Evolutionary conservation across 2,329 filamentous ascomycete genomes (phyloP).

Genomic region (Pseudogymnoascus sp.): DNA sequence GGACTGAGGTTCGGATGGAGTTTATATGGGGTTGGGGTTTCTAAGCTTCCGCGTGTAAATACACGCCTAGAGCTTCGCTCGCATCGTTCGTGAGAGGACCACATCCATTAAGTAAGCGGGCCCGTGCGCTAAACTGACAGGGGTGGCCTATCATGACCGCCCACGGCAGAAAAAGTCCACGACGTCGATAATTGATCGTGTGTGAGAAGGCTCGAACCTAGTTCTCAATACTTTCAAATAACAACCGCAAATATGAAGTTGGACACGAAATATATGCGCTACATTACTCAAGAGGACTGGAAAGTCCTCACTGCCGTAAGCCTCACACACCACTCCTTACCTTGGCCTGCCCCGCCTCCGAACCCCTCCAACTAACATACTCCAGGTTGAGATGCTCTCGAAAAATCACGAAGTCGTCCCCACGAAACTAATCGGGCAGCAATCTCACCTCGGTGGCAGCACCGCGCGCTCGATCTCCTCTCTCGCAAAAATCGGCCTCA

Average conservation of each 20-base stretch:
- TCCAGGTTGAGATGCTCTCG: conserved; percentile 81
- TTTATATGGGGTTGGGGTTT: conserved; percentile 10
- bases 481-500: conserved; percentile 84
- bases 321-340: conserved; percentile 15
- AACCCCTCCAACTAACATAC: conserved; percentile 30
- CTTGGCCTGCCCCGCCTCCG: conserved; percentile 18
- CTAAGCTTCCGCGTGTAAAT: conserved; percentile 12
- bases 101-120: conserved; percentile 11
- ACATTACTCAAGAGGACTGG: conserved; percentile 90
- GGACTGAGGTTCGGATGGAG: conserved; percentile 4
- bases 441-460: conserved; percentile 70
- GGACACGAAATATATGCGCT: conserved; percentile 86
- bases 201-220: background rate
- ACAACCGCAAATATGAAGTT: conserved; percentile 64
- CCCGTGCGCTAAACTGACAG: conserved; percentile 9
- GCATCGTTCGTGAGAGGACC: conserved; percentile 7
- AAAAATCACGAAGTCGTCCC: conserved; percentile 97
- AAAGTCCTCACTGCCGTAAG: conserved; percentile 82
- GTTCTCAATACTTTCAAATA: background rate
- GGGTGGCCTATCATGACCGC: conserved; percentile 10
- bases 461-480: conserved; percentile 82
- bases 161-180: conserved; percentile 19
- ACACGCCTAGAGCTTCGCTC: conserved; percentile 12
- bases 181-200: conserved; percentile 9
- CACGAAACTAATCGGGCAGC: conserved; percentile 74